Evolutionary conservation across 805 yeast genomes (phyloP), one percentile per base, ranked within the genome.

Genomic region (Scheffersomyces spartinae): DNA sequence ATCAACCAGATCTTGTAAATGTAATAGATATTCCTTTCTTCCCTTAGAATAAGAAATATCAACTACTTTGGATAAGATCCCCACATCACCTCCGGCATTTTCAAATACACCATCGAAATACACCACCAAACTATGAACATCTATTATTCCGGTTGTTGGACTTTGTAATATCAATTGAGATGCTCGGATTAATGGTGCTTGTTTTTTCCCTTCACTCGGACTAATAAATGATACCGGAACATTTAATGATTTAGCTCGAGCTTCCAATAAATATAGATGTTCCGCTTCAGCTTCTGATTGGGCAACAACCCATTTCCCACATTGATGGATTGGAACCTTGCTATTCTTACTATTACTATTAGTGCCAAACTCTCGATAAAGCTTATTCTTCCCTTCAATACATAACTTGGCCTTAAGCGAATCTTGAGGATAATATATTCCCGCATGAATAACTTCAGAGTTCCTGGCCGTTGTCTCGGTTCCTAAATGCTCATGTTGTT

Each of bases 381-480:
- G 59, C 47, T 74, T 49, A 9, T 71, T 49, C 39, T 80, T 84
- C 0, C 96, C 96, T 19, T 66, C 62, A 17, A 85, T 58, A 40
- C 95, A 86, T 15, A 85, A 50, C 35, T 59, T 50, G 0, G 82
- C 71, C 42, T 82, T 78, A 27, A 86, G 55, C 2, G 79, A 64
- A 30, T 69, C 68, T 7, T 57, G 52, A 0, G 94, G 93, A 41
- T 81, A 79, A 45, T 86, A 86, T 5, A 85, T 41, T 0, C 95
- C 95, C 0, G 94, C 94, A 51, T 85, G 96, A 13, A 85, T 77
- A 14, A 86, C 96, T 43, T 86, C 96, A 2, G 94, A 80, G 55
- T 85, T 85, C 26, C 95, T 59, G n/a, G 88, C 68, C 5, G 93
- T 77, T 0, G 94, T 83, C 40, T 85, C 95, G 36, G 68, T 65